A percentile compares a stretch with the other conserved stretches of the same genome.
These are phyloP conservation scores for Rhodamnia rubescens DNA, from an alignment of 345 rosid genomes.

Conservation along the genomic window DNA sequence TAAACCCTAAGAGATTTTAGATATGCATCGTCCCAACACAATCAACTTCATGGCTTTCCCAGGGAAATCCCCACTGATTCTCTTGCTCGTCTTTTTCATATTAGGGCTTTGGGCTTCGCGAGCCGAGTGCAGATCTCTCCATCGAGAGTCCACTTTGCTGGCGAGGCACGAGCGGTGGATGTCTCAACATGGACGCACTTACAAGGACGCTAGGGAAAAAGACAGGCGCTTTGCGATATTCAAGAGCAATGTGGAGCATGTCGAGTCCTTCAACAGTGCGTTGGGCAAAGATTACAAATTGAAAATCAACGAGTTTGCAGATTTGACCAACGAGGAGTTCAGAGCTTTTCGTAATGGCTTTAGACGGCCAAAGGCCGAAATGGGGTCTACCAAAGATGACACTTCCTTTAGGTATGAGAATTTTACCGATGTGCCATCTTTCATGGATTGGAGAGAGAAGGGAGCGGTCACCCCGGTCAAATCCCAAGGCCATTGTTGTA, in stretches of 20 bases:
- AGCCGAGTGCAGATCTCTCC: constrained; percentile 6
- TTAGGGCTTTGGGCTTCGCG: constrained; percentile 7
- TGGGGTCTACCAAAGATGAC: background rate
- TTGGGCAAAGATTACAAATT: constrained; percentile 29
- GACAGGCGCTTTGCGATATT: constrained; percentile 26
- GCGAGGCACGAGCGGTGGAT: constrained; percentile 30
- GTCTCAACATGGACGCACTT: constrained; percentile 14
- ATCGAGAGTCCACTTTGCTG: constrained; percentile 5
- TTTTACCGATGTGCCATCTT: background rate
- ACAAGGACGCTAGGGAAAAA: constrained; percentile 13
- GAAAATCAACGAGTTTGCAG: constrained; percentile 44
- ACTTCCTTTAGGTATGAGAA: background rate
- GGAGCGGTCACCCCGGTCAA: constrained; percentile 7
- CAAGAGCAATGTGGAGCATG: constrained; percentile 20
- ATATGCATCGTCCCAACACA: background rate
- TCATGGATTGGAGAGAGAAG: background rate
- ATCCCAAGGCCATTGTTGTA: background rate
- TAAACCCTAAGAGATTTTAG: background rate
- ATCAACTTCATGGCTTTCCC: background rate
- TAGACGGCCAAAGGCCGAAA: background rate
- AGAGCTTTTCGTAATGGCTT: constrained; percentile 24
- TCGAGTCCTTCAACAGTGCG: constrained; percentile 21
- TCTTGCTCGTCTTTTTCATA: constrained; percentile 2
- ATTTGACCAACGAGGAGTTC: constrained; percentile 44
- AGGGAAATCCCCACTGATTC: background rate